phyloP scores from a whole-genome alignment of 176 grass and related monocot genomes.

The Ensete ventricosum region DNA sequence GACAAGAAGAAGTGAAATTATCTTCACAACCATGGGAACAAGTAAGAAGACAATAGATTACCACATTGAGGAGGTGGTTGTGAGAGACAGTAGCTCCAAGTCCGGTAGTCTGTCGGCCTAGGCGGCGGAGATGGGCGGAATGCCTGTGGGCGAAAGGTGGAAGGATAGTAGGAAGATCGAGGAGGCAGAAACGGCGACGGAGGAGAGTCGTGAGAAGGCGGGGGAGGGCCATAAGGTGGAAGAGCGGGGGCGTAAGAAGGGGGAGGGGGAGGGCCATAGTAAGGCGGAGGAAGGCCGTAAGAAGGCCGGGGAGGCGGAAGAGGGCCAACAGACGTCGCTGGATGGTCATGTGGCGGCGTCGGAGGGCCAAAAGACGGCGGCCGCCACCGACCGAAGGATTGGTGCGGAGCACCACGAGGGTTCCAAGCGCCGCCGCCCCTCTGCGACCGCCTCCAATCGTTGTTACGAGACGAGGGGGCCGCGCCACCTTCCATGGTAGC shows the following conservation, averaged over 20 bases:
- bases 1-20: background rate
- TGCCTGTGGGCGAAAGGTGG: background rate
- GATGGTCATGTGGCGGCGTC: slow-evolving; percentile 19
- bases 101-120: slow-evolving; percentile 48
- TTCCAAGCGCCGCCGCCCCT: slow-evolving; percentile 9
- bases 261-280: background rate
- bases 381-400: slow-evolving; percentile 19
- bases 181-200: background rate
- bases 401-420: slow-evolving; percentile 9
- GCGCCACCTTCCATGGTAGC: slow-evolving; percentile 12
- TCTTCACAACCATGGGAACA: background rate
- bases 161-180: slow-evolving; percentile 16
- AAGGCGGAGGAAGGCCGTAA: background rate
- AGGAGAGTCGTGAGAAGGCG: slow-evolving; percentile 16
- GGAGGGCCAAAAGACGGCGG: slow-evolving; percentile 11
- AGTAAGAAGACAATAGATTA: slow-evolving; percentile 18
- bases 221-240: background rate
- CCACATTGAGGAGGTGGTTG: slow-evolving; percentile 40
- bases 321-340: slow-evolving; percentile 17
- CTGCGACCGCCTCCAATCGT: slow-evolving; percentile 18
- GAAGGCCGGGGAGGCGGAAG: slow-evolving; percentile 15
- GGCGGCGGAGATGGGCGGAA: background rate
- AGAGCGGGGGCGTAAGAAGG: background rate
- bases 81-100: slow-evolving; percentile 34
- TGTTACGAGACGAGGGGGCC: slow-evolving; percentile 22